These are phyloP conservation scores for Leucaena leucocephala DNA, from an alignment of 306 rosid genomes.

Conservation along the genomic window DNA sequence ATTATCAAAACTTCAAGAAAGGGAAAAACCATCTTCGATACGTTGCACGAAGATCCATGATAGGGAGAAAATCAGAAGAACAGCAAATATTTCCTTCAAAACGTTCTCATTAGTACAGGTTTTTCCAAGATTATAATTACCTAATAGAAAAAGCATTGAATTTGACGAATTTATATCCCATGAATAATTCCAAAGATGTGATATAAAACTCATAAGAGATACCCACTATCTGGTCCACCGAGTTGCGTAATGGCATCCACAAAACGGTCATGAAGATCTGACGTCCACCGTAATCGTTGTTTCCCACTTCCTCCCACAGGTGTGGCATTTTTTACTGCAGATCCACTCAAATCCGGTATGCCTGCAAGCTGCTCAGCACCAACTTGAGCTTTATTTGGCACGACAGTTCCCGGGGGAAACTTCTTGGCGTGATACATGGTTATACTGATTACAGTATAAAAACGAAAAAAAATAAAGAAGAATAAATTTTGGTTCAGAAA, in stretches of 20 bases:
- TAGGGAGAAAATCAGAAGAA: neutral
- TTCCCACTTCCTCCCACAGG: conserved; percentile 75
- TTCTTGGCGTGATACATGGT: conserved; percentile 83
- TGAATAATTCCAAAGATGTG: neutral
- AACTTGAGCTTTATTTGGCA: conserved; percentile 75
- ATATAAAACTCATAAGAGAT: conserved; percentile 56
- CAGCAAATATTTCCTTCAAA: conserved; percentile 13
- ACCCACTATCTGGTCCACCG: conserved; percentile 99
- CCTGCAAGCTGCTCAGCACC: conserved; percentile 57
- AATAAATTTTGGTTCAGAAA: conserved; percentile 7
- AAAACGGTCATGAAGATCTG: conserved; percentile 91
- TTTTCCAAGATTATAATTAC: conserved; percentile 11
- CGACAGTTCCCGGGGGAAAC: conserved; percentile 60
- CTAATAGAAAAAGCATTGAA: neutral
- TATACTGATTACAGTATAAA: conserved; percentile 30
- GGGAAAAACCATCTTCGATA: conserved; percentile 6
- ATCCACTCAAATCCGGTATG: conserved; percentile 55
- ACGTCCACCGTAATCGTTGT: conserved; percentile 88
- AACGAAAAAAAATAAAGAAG: neutral
- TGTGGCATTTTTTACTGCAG: conserved; percentile 55
- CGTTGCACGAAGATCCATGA: neutral
- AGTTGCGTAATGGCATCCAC: conserved; percentile 94
- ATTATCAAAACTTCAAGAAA: conserved; percentile 1
- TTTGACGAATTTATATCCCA: neutral
- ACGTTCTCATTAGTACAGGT: conserved; percentile 11